phyloP scores from a whole-genome alignment of 2,329 filamentous ascomycete genomes.

The Knufia petricola region DNA sequence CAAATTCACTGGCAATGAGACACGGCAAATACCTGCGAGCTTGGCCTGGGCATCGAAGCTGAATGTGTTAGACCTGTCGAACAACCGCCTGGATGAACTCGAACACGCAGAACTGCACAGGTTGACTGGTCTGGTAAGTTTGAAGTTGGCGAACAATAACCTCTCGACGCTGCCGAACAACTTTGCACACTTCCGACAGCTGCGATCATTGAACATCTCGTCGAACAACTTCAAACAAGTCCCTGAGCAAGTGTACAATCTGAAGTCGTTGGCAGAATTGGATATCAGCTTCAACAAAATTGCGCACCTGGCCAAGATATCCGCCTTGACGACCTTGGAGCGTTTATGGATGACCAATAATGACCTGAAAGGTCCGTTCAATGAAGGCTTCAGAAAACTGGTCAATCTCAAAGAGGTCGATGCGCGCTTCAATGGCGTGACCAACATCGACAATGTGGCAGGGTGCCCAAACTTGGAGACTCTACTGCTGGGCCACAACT shows the following conservation, averaged over 20 bases:
- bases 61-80: slow-evolving; percentile 87
- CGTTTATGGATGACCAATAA: slow-evolving; percentile 95
- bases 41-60: slow-evolving; percentile 70
- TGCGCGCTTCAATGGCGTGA: slow-evolving; percentile 83
- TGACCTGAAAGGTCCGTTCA: slow-evolving; percentile 65
- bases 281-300: slow-evolving; percentile 97
- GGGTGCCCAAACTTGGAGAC: slow-evolving; percentile 78
- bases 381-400: slow-evolving; percentile 62
- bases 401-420: slow-evolving; percentile 78
- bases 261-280: slow-evolving; percentile 77
- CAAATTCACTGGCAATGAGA: slow-evolving; percentile 92
- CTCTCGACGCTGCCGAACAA: slow-evolving; percentile 68
- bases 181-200: slow-evolving; percentile 67
- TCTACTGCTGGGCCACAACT: slow-evolving; percentile 83
- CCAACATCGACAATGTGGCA: slow-evolving; percentile 78
- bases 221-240: slow-evolving; percentile 86
- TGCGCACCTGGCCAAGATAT: slow-evolving; percentile 66
- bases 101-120: slow-evolving; percentile 73
- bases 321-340: slow-evolving; percentile 68
- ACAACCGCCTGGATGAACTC: slow-evolving; percentile 80
- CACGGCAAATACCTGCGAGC: slow-evolving; percentile 72
- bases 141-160: slow-evolving; percentile 90
- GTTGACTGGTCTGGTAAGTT: slow-evolving; percentile 67
- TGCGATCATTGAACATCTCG: slow-evolving; percentile 81
- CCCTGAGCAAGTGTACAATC: slow-evolving; percentile 71